Conservation (phyloP, 2,329 filamentous ascomycete genomes). For the Colletotrichum abscissum region DNA sequence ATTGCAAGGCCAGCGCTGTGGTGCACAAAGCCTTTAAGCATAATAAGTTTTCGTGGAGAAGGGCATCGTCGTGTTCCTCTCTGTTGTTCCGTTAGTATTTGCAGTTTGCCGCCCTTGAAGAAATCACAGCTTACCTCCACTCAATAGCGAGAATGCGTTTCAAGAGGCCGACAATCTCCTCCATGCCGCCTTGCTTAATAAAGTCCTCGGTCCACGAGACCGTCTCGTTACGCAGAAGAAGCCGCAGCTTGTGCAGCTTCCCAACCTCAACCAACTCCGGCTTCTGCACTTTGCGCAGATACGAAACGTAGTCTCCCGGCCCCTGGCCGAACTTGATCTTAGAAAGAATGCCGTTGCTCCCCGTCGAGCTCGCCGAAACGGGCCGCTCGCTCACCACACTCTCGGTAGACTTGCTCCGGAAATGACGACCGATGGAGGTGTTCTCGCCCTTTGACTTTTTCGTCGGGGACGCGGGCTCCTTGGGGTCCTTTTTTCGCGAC, state of each 20-base stretch:
- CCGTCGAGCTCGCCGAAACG: slow-evolving; percentile 61
- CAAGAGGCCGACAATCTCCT: slow-evolving; percentile 86
- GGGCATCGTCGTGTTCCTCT: slow-evolving; percentile 94
- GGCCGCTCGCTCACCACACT: slow-evolving; percentile 72
- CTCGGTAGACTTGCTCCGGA: slow-evolving; percentile 79
- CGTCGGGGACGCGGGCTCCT: slow-evolving; percentile 66
- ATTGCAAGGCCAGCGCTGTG: slow-evolving; percentile 85
- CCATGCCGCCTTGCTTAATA: slow-evolving; percentile 89
- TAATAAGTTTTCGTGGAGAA: slow-evolving; percentile 91
- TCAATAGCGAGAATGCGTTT: slow-evolving; percentile 95
- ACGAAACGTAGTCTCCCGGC: slow-evolving; percentile 87
- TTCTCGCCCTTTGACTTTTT: slow-evolving; percentile 81
- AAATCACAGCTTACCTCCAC: slow-evolving; percentile 79
- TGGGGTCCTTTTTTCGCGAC: slow-evolving; percentile 70
- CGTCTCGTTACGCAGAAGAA: slow-evolving; percentile 92
- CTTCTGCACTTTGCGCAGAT: slow-evolving; percentile 83
- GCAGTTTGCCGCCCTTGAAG: not conserved
- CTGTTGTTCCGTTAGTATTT: slow-evolving; percentile 55
- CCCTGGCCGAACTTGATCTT: slow-evolving; percentile 80
- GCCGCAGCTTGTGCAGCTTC: slow-evolving; percentile 90
- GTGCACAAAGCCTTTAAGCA: slow-evolving; percentile 96
- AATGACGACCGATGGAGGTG: slow-evolving; percentile 68
- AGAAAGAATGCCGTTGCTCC: slow-evolving; percentile 69
- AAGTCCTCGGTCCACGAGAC: slow-evolving; percentile 96
- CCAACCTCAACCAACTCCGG: slow-evolving; percentile 91